A percentile compares a stretch with the other conserved stretches of the same genome.
Evolutionary conservation across 176 grass and related monocot genomes (phyloP).

Genomic region (Paspalum vaginatum): DNA sequence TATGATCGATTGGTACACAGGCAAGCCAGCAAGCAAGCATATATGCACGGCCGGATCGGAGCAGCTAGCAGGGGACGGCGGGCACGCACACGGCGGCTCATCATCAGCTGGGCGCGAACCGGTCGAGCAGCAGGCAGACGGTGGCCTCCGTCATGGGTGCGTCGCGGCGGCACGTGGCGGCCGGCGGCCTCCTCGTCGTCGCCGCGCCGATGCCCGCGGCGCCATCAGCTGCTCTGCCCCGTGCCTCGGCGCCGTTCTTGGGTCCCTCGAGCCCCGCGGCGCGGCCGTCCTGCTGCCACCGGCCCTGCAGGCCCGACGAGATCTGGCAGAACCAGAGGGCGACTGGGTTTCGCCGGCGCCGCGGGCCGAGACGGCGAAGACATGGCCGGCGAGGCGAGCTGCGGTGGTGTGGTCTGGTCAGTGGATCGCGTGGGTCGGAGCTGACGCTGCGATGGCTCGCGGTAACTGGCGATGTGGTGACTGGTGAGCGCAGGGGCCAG

Average conservation of each 20-base stretch:
- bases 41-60: too few relatives aligned
- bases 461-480: too few relatives aligned
- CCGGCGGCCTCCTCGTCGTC: not conserved
- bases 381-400: not conserved
- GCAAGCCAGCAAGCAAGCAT: too few relatives aligned
- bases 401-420: too few relatives aligned
- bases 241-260: not conserved
- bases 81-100: too few relatives aligned
- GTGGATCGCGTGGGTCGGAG: too few relatives aligned
- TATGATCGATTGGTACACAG: too few relatives aligned
- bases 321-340: constrained; percentile 41
- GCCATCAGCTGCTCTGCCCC: too few relatives aligned
- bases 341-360: not conserved
- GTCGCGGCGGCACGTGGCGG: not conserved
- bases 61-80: too few relatives aligned
- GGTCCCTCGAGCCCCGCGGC: not conserved
- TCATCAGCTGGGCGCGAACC: constrained; percentile 60
- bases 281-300: not conserved
- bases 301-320: constrained; percentile 29
- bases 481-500: too few relatives aligned
- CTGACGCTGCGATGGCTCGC: not conserved
- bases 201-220: not conserved
- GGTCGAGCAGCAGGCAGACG: constrained; percentile 55
- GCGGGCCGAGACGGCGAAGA: not conserved
- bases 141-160: constrained; percentile 42